phyloP scores from a whole-genome alignment of 805 yeast genomes.

The Kodamaea lidongshanica region DNA sequence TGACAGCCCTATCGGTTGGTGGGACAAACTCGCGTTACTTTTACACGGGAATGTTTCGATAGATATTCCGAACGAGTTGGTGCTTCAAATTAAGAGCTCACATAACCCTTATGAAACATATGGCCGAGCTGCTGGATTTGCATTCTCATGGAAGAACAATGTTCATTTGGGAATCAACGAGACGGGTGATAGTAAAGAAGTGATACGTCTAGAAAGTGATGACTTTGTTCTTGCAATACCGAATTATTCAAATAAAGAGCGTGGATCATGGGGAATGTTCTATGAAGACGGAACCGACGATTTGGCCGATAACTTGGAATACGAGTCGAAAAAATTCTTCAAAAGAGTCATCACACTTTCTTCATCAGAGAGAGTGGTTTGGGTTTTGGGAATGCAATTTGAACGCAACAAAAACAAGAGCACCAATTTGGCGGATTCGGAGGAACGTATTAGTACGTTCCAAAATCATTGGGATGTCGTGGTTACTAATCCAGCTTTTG shows the following conservation, averaged over 20 bases:
- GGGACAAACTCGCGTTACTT: conserved; percentile 49
- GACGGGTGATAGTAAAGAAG: conserved; percentile 42
- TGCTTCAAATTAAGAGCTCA: conserved; percentile 58
- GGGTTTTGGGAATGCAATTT: conserved; percentile 72
- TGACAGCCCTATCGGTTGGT: conserved; percentile 42
- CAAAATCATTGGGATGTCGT: conserved; percentile 59
- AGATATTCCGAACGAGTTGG: conserved; percentile 46
- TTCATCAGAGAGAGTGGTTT: conserved; percentile 56
- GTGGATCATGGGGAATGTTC: conserved; percentile 34
- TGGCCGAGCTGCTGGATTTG: conserved; percentile 58
- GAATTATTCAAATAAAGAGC: conserved; percentile 33
- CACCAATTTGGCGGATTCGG: conserved; percentile 25
- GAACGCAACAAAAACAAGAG: conserved; percentile 48
- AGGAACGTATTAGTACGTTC: conserved; percentile 43
- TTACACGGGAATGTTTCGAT: conserved; percentile 50
- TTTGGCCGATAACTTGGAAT: conserved; percentile 11
- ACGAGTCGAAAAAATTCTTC: conserved; percentile 26
- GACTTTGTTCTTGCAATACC: conserved; percentile 56
- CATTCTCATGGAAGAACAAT: conserved; percentile 57
- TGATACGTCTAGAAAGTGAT: conserved; percentile 49
- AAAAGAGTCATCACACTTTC: conserved; percentile 50
- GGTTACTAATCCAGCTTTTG: conserved; percentile 52
- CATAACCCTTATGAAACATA: conserved; percentile 51
- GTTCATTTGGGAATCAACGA: conserved; percentile 47
- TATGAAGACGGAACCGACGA: conserved; percentile 18